These are phyloP conservation scores for Suhomyces prunicola DNA, from an alignment of 805 yeast genomes.

Conservation along the genomic window DNA sequence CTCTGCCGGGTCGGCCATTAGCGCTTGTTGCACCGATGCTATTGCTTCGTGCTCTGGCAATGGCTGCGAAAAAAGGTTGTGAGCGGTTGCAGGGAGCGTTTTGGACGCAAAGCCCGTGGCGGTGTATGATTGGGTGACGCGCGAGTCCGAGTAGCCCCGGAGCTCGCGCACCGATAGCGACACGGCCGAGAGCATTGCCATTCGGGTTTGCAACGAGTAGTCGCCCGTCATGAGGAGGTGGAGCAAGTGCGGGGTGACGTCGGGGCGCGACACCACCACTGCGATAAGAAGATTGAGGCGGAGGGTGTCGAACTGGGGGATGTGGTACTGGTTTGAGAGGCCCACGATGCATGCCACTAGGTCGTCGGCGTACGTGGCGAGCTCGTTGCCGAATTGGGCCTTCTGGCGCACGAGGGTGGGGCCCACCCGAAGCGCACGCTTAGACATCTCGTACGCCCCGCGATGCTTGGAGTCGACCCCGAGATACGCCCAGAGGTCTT, in stretches of 20 bases:
- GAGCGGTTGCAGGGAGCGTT: constrained; percentile 46
- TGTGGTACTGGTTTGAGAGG: constrained; percentile 54
- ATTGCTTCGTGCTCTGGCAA: not conserved
- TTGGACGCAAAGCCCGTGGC: constrained; percentile 34
- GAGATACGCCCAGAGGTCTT: constrained; percentile 63
- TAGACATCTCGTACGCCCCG: constrained; percentile 48
- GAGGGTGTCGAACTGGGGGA: constrained; percentile 58
- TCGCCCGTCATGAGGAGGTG: constrained; percentile 64
- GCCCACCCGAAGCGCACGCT: constrained; percentile 48
- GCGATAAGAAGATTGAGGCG: constrained; percentile 65
- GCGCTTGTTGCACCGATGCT: constrained; percentile 26
- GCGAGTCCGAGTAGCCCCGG: constrained; percentile 55
- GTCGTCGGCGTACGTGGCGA: constrained; percentile 53
- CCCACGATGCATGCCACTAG: constrained; percentile 52
- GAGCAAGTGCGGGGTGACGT: constrained; percentile 44
- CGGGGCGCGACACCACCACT: constrained; percentile 50
- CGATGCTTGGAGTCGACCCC: constrained; percentile 43
- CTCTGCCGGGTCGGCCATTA: constrained; percentile 30
- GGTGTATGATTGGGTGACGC: constrained; percentile 34
- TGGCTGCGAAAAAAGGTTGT: constrained; percentile 36
- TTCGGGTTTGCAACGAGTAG: constrained; percentile 74
- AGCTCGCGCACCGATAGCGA: constrained; percentile 74
- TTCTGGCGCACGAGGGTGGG: constrained; percentile 67
- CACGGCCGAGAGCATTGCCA: constrained; percentile 62
- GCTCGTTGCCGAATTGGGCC: constrained; percentile 55